Evolutionary conservation across 257 asterid genomes (phyloP).

Genomic region (Orobanche coerulescens): DNA sequence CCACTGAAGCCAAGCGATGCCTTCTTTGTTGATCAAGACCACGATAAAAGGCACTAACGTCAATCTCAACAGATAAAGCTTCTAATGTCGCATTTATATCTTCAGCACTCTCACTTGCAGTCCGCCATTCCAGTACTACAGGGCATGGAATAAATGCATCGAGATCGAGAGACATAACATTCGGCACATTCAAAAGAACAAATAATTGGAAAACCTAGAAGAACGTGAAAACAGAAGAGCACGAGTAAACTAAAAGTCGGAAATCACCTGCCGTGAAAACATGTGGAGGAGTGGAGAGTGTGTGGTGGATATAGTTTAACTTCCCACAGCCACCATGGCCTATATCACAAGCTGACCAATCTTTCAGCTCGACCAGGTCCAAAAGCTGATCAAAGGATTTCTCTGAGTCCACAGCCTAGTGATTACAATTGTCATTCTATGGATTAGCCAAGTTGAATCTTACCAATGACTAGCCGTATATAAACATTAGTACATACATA

Average conservation of each 20-base stretch:
- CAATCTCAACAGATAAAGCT: constrained; percentile 74
- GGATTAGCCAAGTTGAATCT: too few species aligned
- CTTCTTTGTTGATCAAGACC: constrained; percentile 76
- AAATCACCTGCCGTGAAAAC: constrained; percentile 71
- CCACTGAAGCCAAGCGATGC: constrained; percentile 76
- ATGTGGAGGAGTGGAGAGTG: constrained; percentile 74
- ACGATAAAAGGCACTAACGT: constrained; percentile 65
- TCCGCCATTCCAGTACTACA: constrained; percentile 92
- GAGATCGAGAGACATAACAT: neutral
- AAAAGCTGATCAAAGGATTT: constrained; percentile 71
- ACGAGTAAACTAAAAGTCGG: too few species aligned
- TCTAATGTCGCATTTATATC: constrained; percentile 65
- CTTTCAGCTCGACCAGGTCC: constrained; percentile 79
- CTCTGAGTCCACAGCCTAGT: constrained; percentile 35
- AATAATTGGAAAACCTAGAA: neutral
- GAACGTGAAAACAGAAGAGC: neutral
- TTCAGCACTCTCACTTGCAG: constrained; percentile 66
- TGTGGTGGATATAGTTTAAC: constrained; percentile 69
- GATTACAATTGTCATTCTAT: neutral
- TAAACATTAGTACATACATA: too few species aligned
- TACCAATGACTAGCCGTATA: too few species aligned
- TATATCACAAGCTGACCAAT: constrained; percentile 84
- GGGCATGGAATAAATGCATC: constrained; percentile 16
- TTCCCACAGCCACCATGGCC: constrained; percentile 84
- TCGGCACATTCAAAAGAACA: constrained; percentile 3